Conservation (phyloP, 495 filamentous ascomycete genomes). For the Chaetomium cochliodes region DNA sequence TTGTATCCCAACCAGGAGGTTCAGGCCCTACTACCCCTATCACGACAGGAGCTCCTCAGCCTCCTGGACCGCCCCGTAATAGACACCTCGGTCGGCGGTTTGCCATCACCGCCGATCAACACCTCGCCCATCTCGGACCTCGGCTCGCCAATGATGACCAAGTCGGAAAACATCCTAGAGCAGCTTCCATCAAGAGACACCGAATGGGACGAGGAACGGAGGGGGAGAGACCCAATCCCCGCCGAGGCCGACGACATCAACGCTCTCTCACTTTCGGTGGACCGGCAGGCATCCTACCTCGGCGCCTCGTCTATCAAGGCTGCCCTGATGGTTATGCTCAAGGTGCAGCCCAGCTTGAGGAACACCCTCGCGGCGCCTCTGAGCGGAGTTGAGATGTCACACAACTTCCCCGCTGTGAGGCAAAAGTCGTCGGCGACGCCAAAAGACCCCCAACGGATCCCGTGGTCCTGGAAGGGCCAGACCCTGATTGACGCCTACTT, state of each 20-base stretch:
- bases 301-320: slow-evolving; percentile 82
- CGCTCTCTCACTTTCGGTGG: slow-evolving; percentile 69
- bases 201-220: slow-evolving; percentile 58
- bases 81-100: slow-evolving; percentile 42
- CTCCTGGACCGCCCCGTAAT: slow-evolving; percentile 48
- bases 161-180: slow-evolving; percentile 52
- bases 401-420: slow-evolving; percentile 50
- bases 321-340: slow-evolving; percentile 76
- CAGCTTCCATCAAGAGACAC: slow-evolving; percentile 55
- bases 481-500: slow-evolving; percentile 76
- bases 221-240: slow-evolving; percentile 58
- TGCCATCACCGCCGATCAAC: slow-evolving; percentile 46
- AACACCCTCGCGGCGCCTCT: slow-evolving; percentile 56
- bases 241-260: slow-evolving; percentile 80
- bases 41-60: slow-evolving; percentile 51
- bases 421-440: slow-evolving; percentile 40
- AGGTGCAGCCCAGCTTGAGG: slow-evolving; percentile 64
- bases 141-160: slow-evolving; percentile 45
- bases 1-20: slow-evolving; percentile 55
- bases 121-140: slow-evolving; percentile 45
- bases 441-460: slow-evolving; percentile 54
- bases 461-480: slow-evolving; percentile 60
- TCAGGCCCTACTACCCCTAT: slow-evolving; percentile 50
- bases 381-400: slow-evolving; percentile 47
- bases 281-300: slow-evolving; percentile 71